Evolutionary conservation across 139 green algal species (phyloP), one percentile per base, ranked within the genome.

Genomic region (Bryopsis sp.): DNA sequence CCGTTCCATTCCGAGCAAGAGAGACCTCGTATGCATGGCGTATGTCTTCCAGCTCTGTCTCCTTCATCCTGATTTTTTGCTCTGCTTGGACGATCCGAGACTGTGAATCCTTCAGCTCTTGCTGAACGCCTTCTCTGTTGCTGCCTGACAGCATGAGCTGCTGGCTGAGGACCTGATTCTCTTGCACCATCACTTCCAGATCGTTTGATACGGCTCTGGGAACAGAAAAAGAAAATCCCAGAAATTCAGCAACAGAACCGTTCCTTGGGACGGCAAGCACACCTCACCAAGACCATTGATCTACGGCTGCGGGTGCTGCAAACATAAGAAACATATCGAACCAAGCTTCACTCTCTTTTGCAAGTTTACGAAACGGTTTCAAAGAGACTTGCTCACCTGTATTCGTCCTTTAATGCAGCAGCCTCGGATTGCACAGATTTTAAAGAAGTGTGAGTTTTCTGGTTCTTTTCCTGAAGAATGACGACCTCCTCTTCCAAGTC

Each of bases 151-250:
- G 6, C 24, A 61, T 35, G 24, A 61, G 19, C 5, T 61, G 8
- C 31, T 61, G 24, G 19, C 50, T 61, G 8, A 61, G 19, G 6
- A 36, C 24, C 33, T 61, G 50, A 32, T 61, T 61, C 33, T 61
- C 50, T 61, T 32, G 8, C 15, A 61, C 50, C 50, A 61, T 61
- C 8, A 61, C 6, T 32, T 61, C 50, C 50, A 61, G 33, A 32
- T 61, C 50, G 33, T 61, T 26, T 28, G 15, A 35, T 32, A 61
- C 50, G 11, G 50, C 50, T 61, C 50, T 61, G 15, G 11, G 43
- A 50, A 50, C 11, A 15, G 43, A 50, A 26, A 26, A 11, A 50
- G 43, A 15, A 11, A 50, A 50, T 50, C 43, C 15, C 15, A 26
- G 43, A 26, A 50, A 50, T 26, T 50, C 43, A 15, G 11, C 43